phyloP scores from a whole-genome alignment of 345 rosid genomes.

The Bruguiera gymnorhiza region DNA sequence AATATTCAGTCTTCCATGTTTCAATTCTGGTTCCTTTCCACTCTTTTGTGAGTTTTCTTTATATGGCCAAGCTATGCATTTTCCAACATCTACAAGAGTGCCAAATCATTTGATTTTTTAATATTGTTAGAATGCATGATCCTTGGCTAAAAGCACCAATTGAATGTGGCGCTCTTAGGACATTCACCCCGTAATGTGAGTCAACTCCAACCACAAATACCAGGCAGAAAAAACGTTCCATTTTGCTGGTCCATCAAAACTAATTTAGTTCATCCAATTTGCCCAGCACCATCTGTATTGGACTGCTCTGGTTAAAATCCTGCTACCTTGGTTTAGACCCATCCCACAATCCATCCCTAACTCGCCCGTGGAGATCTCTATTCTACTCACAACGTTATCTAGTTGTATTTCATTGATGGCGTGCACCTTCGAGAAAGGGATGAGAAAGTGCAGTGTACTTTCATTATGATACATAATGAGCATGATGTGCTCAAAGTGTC shows the following conservation, averaged over 20 bases:
- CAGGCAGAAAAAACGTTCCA: too few relatives aligned
- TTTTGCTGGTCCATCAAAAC: too few relatives aligned
- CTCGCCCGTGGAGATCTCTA: conserved; percentile 8
- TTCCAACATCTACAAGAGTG: conserved; percentile 4
- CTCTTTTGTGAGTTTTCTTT: too few relatives aligned
- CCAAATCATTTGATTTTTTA: not conserved
- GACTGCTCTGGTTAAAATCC: not conserved
- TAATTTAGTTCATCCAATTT: too few relatives aligned
- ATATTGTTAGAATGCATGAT: too few relatives aligned
- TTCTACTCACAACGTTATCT: not conserved
- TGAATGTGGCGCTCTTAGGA: too few relatives aligned
- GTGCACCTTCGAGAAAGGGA: conserved; percentile 6
- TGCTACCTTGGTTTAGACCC: not conserved
- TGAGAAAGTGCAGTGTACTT: not conserved
- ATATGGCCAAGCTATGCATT: too few relatives aligned
- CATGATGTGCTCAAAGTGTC: not conserved
- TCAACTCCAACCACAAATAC: too few relatives aligned
- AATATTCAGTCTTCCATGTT: not conserved
- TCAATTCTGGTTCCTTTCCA: too few relatives aligned
- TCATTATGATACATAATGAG: conserved; percentile 4
- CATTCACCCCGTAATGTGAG: too few relatives aligned
- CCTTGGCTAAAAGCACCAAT: too few relatives aligned
- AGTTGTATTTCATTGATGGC: conserved; percentile 2
- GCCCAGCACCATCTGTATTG: too few relatives aligned
- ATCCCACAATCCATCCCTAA: conserved; percentile 14